Conservation (phyloP, 306 rosid genomes). For the Vicia faba region DNA sequence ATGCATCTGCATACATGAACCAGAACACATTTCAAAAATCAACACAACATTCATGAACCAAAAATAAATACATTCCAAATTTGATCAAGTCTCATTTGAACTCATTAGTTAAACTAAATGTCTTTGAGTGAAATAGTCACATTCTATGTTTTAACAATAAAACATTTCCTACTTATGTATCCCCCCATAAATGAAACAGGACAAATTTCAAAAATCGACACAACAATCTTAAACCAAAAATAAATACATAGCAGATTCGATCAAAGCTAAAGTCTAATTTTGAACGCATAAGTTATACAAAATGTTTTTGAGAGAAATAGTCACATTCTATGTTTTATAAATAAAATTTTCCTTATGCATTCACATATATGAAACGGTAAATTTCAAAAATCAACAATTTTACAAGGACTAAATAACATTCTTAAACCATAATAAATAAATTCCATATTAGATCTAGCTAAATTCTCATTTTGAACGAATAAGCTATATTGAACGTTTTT, state of each 20-base stretch:
- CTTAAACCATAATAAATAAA: too few species aligned
- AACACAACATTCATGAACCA: neutral
- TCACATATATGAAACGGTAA: slow-evolving; percentile 1
- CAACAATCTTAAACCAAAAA: neutral
- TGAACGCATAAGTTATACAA: slow-evolving; percentile 3
- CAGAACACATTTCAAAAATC: too few species aligned
- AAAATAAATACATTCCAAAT: too few species aligned
- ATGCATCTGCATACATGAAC: slow-evolving; percentile 12
- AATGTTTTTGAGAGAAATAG: slow-evolving; percentile 22
- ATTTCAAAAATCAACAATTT: too few species aligned
- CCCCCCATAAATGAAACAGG: too few species aligned
- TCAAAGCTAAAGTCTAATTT: slow-evolving; percentile 22
- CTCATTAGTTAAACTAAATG: neutral
- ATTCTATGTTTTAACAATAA: too few species aligned
- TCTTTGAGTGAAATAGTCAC: neutral
- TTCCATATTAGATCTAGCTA: too few species aligned
- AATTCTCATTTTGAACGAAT: too few species aligned
- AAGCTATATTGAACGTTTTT: too few species aligned
- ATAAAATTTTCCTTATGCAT: slow-evolving; percentile 1
- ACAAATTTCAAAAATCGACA: neutral
- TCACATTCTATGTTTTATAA: slow-evolving; percentile 5
- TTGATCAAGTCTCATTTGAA: too few species aligned
- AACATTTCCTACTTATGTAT: too few species aligned
- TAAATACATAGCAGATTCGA: slow-evolving; percentile 7
- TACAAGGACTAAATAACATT: too few species aligned